Percentiles rank a stretch among this genome's conserved stretches.
These are phyloP conservation scores for Asterella californica DNA, from an alignment of 225 moss, liverwort and hornwort species.

Conservation along the genomic window DNA sequence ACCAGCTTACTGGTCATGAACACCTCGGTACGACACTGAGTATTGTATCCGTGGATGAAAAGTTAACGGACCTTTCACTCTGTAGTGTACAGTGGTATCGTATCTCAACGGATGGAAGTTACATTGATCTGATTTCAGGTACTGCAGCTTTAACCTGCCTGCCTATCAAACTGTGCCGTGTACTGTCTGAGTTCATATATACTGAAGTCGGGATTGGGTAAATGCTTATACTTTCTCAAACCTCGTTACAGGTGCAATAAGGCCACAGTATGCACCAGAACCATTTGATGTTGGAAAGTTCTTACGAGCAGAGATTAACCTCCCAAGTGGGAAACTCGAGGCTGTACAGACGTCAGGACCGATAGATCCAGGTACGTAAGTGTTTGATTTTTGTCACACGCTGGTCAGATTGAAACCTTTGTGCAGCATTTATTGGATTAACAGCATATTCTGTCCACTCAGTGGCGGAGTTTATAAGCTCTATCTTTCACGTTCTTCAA, in stretches of 20 bases:
- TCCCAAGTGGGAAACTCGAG: slow-evolving; percentile 64
- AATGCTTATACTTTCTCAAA: not conserved
- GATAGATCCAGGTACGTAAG: slow-evolving; percentile 61
- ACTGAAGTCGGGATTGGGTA: not conserved
- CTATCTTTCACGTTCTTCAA: not conserved
- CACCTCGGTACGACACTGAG: slow-evolving; percentile 49
- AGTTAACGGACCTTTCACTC: slow-evolving; percentile 53
- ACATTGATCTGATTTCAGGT: slow-evolving; percentile 72
- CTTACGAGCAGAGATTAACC: slow-evolving; percentile 61
- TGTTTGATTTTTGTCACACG: not conserved
- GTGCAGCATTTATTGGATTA: not conserved
- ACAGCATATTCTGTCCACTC: not conserved
- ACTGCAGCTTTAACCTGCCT: too few relatives aligned
- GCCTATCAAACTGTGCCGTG: slow-evolving; percentile 1
- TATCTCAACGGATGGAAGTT: slow-evolving; percentile 58
- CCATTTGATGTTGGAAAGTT: slow-evolving; percentile 85
- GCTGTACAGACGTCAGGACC: slow-evolving; percentile 65
- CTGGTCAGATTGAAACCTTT: not conserved
- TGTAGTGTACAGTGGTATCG: slow-evolving; percentile 87
- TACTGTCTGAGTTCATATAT: not conserved
- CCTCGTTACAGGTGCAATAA: slow-evolving; percentile 60
- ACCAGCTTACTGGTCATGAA: slow-evolving; percentile 30
- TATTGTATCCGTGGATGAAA: slow-evolving; percentile 51
- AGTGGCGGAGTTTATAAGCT: not conserved
- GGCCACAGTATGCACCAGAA: slow-evolving; percentile 92